Conservation (phyloP, 2,329 filamentous ascomycete species). For the Thelonectria olida region DNA sequence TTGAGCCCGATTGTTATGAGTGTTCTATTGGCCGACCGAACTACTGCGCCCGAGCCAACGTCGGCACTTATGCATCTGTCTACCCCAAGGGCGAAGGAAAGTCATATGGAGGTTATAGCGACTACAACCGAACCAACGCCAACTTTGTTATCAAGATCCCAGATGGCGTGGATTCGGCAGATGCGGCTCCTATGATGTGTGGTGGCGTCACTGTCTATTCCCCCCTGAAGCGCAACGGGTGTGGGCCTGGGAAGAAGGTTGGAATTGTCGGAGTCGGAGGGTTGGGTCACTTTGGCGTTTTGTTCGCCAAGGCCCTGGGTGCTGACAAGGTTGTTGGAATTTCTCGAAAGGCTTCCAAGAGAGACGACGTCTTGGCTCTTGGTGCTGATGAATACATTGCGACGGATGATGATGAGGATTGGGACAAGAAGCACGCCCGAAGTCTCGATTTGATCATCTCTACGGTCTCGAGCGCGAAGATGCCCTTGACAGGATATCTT, state of each 20-base stretch:
- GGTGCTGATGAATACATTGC: constrained; percentile 67
- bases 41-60: constrained; percentile 68
- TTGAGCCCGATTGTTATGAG: constrained; percentile 43
- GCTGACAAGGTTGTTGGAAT: constrained; percentile 65
- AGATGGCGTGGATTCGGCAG: constrained; percentile 66
- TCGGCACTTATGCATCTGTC: constrained; percentile 66
- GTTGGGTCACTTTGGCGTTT: constrained; percentile 73
- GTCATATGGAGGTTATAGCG: constrained; percentile 67
- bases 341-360: constrained; percentile 64
- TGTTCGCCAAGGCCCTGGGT: constrained; percentile 73
- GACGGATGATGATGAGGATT: constrained; percentile 60
- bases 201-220: constrained; percentile 82
- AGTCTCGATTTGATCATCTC: constrained; percentile 78
- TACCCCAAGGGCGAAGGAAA: constrained; percentile 68
- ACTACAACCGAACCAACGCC: constrained; percentile 29
- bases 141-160: constrained; percentile 72
- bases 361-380: constrained; percentile 61
- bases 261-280: constrained; percentile 77
- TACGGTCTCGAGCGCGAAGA: constrained; percentile 56
- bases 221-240: constrained; percentile 77
- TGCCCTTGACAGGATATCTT: constrained; percentile 28
- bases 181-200: constrained; percentile 83
- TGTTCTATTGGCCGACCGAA: constrained; percentile 67
- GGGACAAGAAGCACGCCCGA: constrained; percentile 60
- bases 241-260: constrained; percentile 78